Percentiles rank a stretch among this genome's conserved stretches.
Conservation (phyloP, 805 yeast genomes). For the Hagleromyces aurorensis region DNA sequence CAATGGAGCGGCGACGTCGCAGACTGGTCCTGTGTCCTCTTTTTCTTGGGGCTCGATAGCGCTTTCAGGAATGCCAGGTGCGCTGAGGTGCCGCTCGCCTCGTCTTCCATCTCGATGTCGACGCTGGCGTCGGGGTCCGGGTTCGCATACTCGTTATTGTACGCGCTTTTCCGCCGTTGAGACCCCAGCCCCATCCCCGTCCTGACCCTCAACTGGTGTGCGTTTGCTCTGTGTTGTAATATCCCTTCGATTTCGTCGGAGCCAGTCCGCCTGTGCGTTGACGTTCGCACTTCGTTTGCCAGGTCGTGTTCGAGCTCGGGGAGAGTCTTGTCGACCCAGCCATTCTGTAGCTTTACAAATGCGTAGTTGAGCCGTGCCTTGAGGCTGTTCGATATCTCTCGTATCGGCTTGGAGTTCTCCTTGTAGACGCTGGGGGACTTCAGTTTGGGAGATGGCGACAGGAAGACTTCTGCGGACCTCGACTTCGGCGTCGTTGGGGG, state of each 20-base stretch:
- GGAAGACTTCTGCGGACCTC: constrained; percentile 23
- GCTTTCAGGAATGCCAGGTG: constrained; percentile 35
- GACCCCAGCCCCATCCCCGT: neutral
- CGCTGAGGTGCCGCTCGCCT: constrained; percentile 31
- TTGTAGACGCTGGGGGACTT: constrained; percentile 23
- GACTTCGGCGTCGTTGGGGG: constrained; percentile 31
- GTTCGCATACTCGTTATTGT: constrained; percentile 10
- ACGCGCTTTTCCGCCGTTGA: constrained; percentile 6
- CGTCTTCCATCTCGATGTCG: constrained; percentile 14
- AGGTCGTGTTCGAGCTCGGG: constrained; percentile 21
- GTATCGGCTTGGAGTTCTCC: constrained; percentile 32
- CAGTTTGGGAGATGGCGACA: constrained; percentile 30
- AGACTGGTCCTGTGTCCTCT: constrained; percentile 5
- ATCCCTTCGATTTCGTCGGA: no score
- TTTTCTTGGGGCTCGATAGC: constrained; percentile 30
- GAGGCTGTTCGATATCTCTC: constrained; percentile 34
- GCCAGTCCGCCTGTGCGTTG: no score
- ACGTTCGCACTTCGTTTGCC: no score
- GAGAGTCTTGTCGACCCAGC: constrained; percentile 27
- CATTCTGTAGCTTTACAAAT: constrained; percentile 33
- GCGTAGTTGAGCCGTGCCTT: constrained; percentile 37
- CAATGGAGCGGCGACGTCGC: constrained; percentile 11
- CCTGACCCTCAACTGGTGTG: no score
- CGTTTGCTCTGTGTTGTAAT: no score
- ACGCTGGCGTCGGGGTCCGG: constrained; percentile 7